phyloP scores from a whole-genome alignment of 441 rosid species.

The Populus hybrid region DNA sequence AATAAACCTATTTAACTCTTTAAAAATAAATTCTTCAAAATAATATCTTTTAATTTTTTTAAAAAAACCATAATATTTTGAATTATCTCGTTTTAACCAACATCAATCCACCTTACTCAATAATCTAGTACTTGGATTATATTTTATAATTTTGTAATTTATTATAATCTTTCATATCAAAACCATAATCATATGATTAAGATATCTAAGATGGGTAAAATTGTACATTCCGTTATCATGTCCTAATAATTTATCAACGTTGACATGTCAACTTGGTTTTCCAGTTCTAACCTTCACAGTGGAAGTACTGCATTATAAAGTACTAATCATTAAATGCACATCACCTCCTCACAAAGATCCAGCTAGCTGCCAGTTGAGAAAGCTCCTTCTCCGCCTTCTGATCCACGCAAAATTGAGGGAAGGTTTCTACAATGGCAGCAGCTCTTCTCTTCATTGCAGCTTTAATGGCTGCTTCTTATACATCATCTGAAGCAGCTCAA shows the following conservation, averaged over 20 bases:
- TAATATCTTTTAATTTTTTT: too few relatives aligned
- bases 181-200: not conserved
- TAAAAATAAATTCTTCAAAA: too few relatives aligned
- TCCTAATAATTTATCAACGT: conserved; percentile 10
- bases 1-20: too few relatives aligned
- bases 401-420: conserved; percentile 36
- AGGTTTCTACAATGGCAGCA: conserved; percentile 32
- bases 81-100: too few relatives aligned
- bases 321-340: conserved; percentile 16
- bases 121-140: too few relatives aligned
- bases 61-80: too few relatives aligned
- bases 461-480: conserved; percentile 29
- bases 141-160: too few relatives aligned
- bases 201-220: not conserved
- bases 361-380: conserved; percentile 1
- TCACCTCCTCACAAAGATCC: conserved; percentile 21
- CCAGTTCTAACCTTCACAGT: conserved; percentile 21
- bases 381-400: not conserved
- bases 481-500: conserved; percentile 32
- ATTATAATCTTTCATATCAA: not conserved
- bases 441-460: conserved; percentile 39
- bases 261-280: conserved; percentile 19
- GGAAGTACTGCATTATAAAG: conserved; percentile 14
- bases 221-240: not conserved
- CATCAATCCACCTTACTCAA: too few relatives aligned